Base-by-base conservation (phyloP, 306 rosid species). In the Corylus avellana region DNA sequence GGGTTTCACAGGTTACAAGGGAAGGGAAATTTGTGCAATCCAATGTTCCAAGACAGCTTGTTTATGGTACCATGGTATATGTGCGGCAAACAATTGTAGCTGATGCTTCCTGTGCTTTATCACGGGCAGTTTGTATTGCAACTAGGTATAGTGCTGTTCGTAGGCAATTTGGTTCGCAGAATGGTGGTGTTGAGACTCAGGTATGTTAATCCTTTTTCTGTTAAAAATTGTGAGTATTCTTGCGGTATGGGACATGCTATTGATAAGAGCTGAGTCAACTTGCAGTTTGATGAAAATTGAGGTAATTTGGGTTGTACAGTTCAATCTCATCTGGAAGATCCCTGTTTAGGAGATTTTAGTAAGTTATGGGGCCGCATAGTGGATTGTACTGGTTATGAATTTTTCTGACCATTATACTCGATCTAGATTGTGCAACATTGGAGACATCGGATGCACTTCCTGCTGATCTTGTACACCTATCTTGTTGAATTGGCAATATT, bases 91-190 rank as follows among this genome's bases (percentile, higher is more conserved):
- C 88, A 25, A 95, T 95, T 79, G 99, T 95, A 17, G 53, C 87
- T 77, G 97, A 95, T 88, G 99, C 99, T 75, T 93, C 99, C 0
- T 49, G 35, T 83, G 98, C 98, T 74, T 88, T 95, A 86, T 93
- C 99, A 7, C 89, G 97, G 55, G 99, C 98, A 71, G 97, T 93
- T 73, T 95, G 99, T 80, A 95, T 95, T 84, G 98, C 99, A 74
- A 95, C 99, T 29, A 91, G 99, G 85, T 95, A 93, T 73, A 95
- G 99, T 84, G 96, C 96, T 76, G 98, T 95, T 85, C 92, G 99
- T 73, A 84, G 99, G 79, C 99, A 95, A 71, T 95, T 95, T 84
- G 99, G 98, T 53, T 84, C 94, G 2, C 85, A 89, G 11, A 75
- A 90, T 59, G 94, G 94, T 48, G 92, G 91, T 77, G 80, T 71